These are phyloP conservation scores for Cokeromyces recurvatus DNA, from an alignment of 371 early-diverging fungal genomes.

Conservation along the genomic window DNA sequence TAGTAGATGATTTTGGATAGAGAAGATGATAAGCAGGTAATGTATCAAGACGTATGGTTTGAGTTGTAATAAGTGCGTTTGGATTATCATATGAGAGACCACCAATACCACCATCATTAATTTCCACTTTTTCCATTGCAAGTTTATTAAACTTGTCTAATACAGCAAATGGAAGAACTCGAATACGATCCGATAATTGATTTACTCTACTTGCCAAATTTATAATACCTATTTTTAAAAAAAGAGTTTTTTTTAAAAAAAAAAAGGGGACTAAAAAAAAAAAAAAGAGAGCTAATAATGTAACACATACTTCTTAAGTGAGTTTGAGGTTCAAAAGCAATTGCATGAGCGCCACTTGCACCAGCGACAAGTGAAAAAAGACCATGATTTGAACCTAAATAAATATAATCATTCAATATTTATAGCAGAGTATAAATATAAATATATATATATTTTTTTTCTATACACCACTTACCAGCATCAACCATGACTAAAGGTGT, in stretches of 20 bases:
- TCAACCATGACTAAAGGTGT: slow-evolving; percentile 41
- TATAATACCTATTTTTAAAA: slow-evolving; percentile 32
- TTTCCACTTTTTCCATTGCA: slow-evolving; percentile 36
- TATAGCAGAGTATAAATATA: not conserved
- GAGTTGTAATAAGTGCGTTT: slow-evolving; percentile 28
- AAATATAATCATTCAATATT: not conserved
- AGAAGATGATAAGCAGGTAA: slow-evolving; percentile 32
- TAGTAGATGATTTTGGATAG: slow-evolving; percentile 13
- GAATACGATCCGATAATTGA: slow-evolving; percentile 29
- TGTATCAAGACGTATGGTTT: slow-evolving; percentile 39
- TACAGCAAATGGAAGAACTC: slow-evolving; percentile 44
- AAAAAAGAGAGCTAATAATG: too few species aligned
- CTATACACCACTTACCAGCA: too few species aligned
- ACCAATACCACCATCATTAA: slow-evolving; percentile 41
- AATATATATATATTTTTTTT: too few species aligned
- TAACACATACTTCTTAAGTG: slow-evolving; percentile 35
- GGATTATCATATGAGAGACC: slow-evolving; percentile 26
- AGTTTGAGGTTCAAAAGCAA: slow-evolving; percentile 48
- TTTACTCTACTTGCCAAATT: slow-evolving; percentile 35
- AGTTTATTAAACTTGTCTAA: slow-evolving; percentile 35
- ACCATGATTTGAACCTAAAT: slow-evolving; percentile 45
- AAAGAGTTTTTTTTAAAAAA: too few species aligned
- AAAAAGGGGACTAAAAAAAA: too few species aligned
- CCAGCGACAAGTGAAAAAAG: slow-evolving; percentile 45
- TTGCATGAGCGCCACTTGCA: slow-evolving; percentile 40